These are phyloP conservation scores for Lignosus rhinocerotis DNA, from an alignment of 1,284 basidiomycete genomes.

Conservation along the genomic window DNA sequence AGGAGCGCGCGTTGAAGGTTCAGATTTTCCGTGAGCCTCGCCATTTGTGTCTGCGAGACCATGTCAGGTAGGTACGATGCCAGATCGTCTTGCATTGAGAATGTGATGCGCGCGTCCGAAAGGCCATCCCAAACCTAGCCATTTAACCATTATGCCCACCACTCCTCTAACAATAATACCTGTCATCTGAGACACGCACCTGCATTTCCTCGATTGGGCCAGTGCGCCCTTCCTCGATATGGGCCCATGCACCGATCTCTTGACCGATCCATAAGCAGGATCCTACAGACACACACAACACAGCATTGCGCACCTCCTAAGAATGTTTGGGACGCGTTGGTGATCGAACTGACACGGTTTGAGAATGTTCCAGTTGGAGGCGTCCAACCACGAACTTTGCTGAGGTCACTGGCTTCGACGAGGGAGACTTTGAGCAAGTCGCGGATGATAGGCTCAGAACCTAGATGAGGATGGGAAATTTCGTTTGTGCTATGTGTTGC, in stretches of 20 bases:
- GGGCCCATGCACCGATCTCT: conserved; percentile 85
- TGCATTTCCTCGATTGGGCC: conserved; percentile 84
- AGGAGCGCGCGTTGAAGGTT: conserved; percentile 87
- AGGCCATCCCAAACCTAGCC: conserved; percentile 87
- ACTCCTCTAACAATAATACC: background rate
- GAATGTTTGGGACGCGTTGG: conserved; percentile 79
- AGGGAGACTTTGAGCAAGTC: conserved; percentile 64
- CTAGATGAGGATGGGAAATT: conserved; percentile 37
- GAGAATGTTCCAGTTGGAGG: conserved; percentile 64
- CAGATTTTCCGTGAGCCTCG: conserved; percentile 85
- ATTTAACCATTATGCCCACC: background rate
- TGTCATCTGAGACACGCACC: conserved; percentile 40
- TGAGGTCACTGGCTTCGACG: conserved; percentile 80
- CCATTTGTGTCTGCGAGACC: conserved; percentile 49
- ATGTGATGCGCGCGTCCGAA: conserved; percentile 77
- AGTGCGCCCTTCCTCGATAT: conserved; percentile 74
- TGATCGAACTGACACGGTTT: conserved; percentile 89
- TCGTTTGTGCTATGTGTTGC: conserved; percentile 3
- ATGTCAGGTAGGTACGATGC: conserved; percentile 35
- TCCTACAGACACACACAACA: background rate
- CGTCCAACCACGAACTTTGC: conserved; percentile 69
- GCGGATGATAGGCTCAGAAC: conserved; percentile 49
- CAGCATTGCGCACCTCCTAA: conserved; percentile 57
- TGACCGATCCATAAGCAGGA: conserved; percentile 1
- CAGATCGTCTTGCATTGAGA: conserved; percentile 53